Evolutionary conservation across 202 grass and related monocot species (phyloP).

Genomic region (Hordeum pubiflorum): DNA sequence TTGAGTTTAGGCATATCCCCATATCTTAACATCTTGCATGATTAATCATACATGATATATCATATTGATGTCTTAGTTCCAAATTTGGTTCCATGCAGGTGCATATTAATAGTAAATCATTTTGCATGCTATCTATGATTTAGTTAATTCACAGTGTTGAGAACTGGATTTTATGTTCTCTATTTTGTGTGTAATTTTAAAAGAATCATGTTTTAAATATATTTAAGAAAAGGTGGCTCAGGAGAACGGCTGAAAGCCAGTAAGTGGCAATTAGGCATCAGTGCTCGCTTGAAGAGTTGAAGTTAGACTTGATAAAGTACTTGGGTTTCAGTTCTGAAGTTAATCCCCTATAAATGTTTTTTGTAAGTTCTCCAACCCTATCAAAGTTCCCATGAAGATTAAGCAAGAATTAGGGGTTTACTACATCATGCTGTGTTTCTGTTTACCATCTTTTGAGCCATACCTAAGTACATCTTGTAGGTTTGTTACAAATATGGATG

Average conservation of each 20-base stretch:
- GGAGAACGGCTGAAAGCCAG: background rate
- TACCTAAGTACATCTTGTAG: conserved; percentile 44
- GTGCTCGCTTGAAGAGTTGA: background rate
- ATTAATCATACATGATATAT: background rate
- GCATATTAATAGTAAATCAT: background rate
- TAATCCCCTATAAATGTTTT: background rate
- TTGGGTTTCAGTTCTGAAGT: background rate
- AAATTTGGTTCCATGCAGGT: background rate
- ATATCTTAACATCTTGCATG: conserved; percentile 19
- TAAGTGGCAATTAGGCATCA: background rate
- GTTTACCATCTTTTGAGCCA: background rate
- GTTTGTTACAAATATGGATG: conserved; percentile 80
- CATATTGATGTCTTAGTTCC: background rate
- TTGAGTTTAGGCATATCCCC: background rate
- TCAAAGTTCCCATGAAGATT: background rate
- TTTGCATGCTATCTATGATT: background rate
- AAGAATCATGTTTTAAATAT: background rate
- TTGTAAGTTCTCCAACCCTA: background rate
- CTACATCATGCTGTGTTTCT: conserved; percentile 12
- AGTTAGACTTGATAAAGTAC: background rate
- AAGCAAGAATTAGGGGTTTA: background rate
- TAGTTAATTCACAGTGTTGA: background rate
- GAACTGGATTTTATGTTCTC: background rate
- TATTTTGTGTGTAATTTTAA: background rate
- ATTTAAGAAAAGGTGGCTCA: background rate